Percentiles rank a stretch among this genome's conserved stretches.
Evolutionary conservation across 495 filamentous ascomycete genomes (phyloP).

Genomic region (Annulohypoxylon bovei): DNA sequence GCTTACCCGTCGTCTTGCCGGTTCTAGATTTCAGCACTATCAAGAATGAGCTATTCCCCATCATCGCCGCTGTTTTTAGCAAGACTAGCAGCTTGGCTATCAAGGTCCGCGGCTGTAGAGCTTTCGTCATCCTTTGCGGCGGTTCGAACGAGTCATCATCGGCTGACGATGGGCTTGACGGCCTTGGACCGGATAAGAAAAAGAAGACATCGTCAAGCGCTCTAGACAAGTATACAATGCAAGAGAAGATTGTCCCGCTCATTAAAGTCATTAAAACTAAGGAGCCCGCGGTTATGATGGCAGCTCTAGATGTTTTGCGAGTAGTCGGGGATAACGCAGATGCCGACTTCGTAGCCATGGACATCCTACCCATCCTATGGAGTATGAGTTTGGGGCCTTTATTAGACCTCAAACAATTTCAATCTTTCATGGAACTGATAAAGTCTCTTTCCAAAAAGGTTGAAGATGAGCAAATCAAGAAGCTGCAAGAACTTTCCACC

Average conservation of each 20-base stretch:
- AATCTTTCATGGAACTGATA: slow-evolving; percentile 86
- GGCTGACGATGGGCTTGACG: slow-evolving; percentile 76
- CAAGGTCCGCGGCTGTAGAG: slow-evolving; percentile 90
- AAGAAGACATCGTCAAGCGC: slow-evolving; percentile 70
- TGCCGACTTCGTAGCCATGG: slow-evolving; percentile 91
- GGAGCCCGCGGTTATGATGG: slow-evolving; percentile 97
- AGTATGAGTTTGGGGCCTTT: slow-evolving; percentile 90
- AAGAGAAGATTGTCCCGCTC: slow-evolving; percentile 93
- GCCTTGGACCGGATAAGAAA: slow-evolving; percentile 62
- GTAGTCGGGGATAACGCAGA: slow-evolving; percentile 86
- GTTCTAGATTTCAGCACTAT: slow-evolving; percentile 94
- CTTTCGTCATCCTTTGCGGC: slow-evolving; percentile 89
- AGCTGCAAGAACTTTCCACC: slow-evolving; percentile 81
- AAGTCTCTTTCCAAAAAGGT: slow-evolving; percentile 80
- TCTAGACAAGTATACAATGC: slow-evolving; percentile 95
- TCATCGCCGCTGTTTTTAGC: slow-evolving; percentile 87
- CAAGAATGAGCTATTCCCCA: slow-evolving; percentile 93
- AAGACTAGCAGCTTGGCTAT: slow-evolving; percentile 92
- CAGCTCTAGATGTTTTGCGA: slow-evolving; percentile 81
- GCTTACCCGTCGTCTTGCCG: slow-evolving; percentile 76
- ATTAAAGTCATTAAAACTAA: slow-evolving; percentile 96
- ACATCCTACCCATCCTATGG: slow-evolving; percentile 90
- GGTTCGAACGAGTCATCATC: slow-evolving; percentile 63
- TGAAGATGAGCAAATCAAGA: slow-evolving; percentile 86
- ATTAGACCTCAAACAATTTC: slow-evolving; percentile 86